Base-by-base conservation (phyloP, 108 stramenopile species). In the Cyclotella baltica region DNA sequence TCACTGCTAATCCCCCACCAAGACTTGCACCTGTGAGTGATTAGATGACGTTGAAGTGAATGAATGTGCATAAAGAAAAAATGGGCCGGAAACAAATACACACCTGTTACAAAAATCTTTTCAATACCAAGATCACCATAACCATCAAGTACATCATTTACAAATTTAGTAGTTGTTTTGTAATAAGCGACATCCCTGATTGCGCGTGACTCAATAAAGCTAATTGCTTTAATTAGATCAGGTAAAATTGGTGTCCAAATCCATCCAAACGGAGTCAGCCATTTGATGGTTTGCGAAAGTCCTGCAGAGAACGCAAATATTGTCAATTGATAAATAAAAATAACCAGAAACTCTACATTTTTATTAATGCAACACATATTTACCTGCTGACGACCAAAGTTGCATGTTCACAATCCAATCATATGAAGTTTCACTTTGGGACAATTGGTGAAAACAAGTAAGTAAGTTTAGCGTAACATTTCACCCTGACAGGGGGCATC, bases 1-100 rank as follows among this genome's bases (percentile, higher is more conserved):
- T 93, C 15, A 96, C 88, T 18, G 94, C 87, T 30, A 96, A 51
- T 15, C 95, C 94, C 15, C 93, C 93, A 35, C 93, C 80, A 20
- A 87, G 80, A 56, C 64, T 70, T 25, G 13, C 8, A 43, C 40
- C 8, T 43, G 13, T 11, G 8, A 13, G 40, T 43, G 40, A 8
- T 43, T 8, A 11, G 8, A 11, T 11, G 13, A 11, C 40, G 13
- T 43, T 8, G 13, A 11, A 43, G 8, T 13, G 8, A 43, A 43
- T 43, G 40, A 8, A 43, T 11, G 10, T 43, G 40, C 13, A 43
- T 43, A 11, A 43, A 43, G 13, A 43, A 8, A 43, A 11, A 43
- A 8, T 8, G 13, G 8, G 40, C 40, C 40, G 8, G 10, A 43
- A 8, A 10, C n/a, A 52, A 20, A 52, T 10, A 52, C n/a, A 73